These are phyloP conservation scores for Tricholomella constricta DNA, from an alignment of 768 basidiomycete species.

Conservation along the genomic window DNA sequence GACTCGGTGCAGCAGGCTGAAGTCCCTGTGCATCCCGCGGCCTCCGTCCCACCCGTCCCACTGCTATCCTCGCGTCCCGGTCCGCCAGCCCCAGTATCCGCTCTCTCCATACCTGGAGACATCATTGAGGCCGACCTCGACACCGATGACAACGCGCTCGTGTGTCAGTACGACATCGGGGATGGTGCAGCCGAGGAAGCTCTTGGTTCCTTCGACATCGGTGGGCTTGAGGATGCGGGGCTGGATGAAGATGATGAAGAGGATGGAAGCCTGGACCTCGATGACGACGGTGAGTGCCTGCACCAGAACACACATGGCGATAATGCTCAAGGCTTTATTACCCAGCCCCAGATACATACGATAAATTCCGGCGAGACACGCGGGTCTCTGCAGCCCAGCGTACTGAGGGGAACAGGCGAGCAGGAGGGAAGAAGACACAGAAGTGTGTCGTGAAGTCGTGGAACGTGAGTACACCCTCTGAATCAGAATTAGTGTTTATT, in stretches of 20 bases:
- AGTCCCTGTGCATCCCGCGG: too few species aligned
- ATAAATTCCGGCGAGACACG: background rate
- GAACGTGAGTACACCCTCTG: conserved; percentile 20
- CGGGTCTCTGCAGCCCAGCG: conserved; percentile 20
- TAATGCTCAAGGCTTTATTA: too few species aligned
- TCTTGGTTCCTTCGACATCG: conserved; percentile 2
- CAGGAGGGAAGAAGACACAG: conserved; percentile 28
- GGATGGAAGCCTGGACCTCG: background rate
- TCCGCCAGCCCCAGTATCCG: too few species aligned
- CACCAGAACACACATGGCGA: too few species aligned
- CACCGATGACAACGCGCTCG: background rate
- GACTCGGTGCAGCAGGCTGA: too few species aligned
- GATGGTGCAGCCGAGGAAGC: conserved; percentile 1
- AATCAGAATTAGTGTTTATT: background rate
- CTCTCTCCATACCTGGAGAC: background rate
- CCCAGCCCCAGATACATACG: background rate
- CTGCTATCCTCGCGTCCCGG: too few species aligned
- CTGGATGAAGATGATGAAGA: background rate
- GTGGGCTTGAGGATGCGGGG: background rate
- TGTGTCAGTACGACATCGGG: background rate
- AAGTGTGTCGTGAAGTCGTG: conserved; percentile 22
- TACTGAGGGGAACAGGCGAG: conserved; percentile 22
- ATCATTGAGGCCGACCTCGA: background rate
- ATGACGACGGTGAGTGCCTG: background rate
- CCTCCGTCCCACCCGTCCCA: too few species aligned